Evolutionary conservation across 768 basidiomycete genomes (phyloP).

Genomic region (Kwoniella heveanensis): DNA sequence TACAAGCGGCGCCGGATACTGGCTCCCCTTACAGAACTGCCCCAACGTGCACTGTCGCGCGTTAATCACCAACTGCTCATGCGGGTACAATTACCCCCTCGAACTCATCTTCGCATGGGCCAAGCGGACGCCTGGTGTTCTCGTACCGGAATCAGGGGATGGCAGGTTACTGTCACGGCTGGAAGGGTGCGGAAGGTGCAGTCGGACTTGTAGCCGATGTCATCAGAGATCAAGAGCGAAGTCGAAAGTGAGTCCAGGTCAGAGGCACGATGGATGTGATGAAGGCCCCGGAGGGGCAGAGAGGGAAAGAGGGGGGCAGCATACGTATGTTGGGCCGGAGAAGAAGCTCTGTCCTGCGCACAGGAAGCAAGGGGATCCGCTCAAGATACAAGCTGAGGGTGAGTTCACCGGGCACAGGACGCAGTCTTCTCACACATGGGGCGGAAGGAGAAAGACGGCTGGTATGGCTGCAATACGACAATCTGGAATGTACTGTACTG

Average conservation of each 20-base stretch:
- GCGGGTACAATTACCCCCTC: constrained; percentile 8
- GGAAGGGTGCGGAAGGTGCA: constrained; percentile 2
- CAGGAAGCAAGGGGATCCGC: constrained; percentile 7
- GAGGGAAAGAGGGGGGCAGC: not conserved
- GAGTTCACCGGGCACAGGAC: not conserved
- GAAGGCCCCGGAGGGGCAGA: too few species aligned
- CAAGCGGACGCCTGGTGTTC: not conserved
- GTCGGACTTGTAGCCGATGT: constrained; percentile 12
- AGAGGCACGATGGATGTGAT: not conserved
- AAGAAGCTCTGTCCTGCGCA: constrained; percentile 11
- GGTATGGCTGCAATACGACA: too few species aligned
- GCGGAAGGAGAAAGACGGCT: too few species aligned
- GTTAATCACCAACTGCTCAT: constrained; percentile 10
- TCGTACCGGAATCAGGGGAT: not conserved
- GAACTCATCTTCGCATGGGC: constrained; percentile 1
- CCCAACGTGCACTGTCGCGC: not conserved
- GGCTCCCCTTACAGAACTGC: not conserved
- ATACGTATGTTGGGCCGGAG: constrained; percentile 3
- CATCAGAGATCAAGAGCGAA: not conserved
- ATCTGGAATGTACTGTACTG: too few species aligned
- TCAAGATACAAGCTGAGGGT: constrained; percentile 8
- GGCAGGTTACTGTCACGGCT: not conserved
- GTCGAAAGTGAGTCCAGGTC: not conserved
- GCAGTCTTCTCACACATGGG: not conserved
- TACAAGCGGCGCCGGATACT: not conserved